Evolutionary conservation across 208 protist species (phyloP).

Genomic region (Porcisia hertigi): DNA sequence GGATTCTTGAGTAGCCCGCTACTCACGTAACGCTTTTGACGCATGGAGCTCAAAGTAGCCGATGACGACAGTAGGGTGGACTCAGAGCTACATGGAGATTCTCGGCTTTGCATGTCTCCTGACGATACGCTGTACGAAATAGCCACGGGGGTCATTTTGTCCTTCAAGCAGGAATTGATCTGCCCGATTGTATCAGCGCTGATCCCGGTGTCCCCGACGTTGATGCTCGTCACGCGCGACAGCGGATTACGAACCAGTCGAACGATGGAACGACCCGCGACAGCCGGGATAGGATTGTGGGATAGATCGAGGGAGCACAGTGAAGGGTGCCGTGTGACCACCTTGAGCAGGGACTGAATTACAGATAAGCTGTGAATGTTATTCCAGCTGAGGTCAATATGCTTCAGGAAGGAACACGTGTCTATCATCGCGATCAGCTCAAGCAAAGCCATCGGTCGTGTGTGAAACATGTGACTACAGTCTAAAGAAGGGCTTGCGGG

Average conservation of each 20-base stretch:
- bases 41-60: neutral
- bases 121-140: constrained; percentile 17
- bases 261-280: constrained; percentile 69
- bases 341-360: constrained; percentile 68
- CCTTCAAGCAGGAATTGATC: constrained; percentile 58
- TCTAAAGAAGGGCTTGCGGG: constrained; percentile 39
- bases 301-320: constrained; percentile 67
- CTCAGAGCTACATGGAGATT: constrained; percentile 5
- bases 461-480: constrained; percentile 70
- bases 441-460: constrained; percentile 50
- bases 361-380: constrained; percentile 70
- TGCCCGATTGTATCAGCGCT: constrained; percentile 56
- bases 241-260: constrained; percentile 71
- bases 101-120: constrained; percentile 13
- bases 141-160: constrained; percentile 34
- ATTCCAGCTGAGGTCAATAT: constrained; percentile 75
- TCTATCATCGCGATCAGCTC: constrained; percentile 75
- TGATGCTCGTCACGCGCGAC: constrained; percentile 51
- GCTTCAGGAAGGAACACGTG: constrained; percentile 46
- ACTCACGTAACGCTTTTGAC: constrained; percentile 6
- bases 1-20: neutral
- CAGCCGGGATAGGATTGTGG: constrained; percentile 76
- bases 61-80: constrained; percentile 11
- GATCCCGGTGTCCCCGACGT: constrained; percentile 65
- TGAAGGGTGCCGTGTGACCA: constrained; percentile 51